Evolutionary conservation across 2,329 filamentous ascomycete species (phyloP), one percentile per base, ranked within the genome.

Genomic region (Colletotrichum australisinense): DNA sequence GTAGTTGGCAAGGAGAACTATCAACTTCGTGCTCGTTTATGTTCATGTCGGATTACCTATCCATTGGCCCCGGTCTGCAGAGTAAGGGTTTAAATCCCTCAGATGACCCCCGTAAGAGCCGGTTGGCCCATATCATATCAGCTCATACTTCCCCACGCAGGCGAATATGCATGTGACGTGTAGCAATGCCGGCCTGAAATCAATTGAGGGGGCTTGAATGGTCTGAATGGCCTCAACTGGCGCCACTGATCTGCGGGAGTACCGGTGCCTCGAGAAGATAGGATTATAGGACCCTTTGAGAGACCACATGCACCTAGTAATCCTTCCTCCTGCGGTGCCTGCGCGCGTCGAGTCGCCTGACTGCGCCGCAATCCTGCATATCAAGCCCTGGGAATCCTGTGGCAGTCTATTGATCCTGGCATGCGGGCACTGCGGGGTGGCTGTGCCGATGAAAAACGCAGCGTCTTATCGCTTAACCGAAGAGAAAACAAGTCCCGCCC

Each of bases 31-130:
- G 42, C 19, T 49, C 19, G 28, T 11, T 53, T 5, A 9, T 22
- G 35, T 28, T 28, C 32, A 24, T 7, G 26, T 14, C 19, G 64
- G 55, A 24, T 63, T 30, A 19, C 32, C 24, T 22, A 46, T 46
- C 59, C 55, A 38, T 38, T 49, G 67, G 52, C 5, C n/a, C 42
- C 42, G 19, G 42, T n/a, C 42, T 35, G n/a, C 9, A 16, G 19
- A 30, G 35, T 49, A 26, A 22, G 19, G n/a, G 24, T 60, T 53
- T 63, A 68, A 72, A 72, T 72, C 26, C 69, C 69, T 68, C 69
- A 72, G 11, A 32, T 35, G 64, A 53, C 57, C 57, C 57, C 42
- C 63, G 56, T 62, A 26, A n/a, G n/a, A 24, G 60, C 63, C 22
- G 69, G 49, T 9, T 62, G 57, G 26, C 16, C 46, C 46, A 49